Evolutionary conservation across 768 basidiomycete species (phyloP).

Genomic region (Nevesoporus exiguus): DNA sequence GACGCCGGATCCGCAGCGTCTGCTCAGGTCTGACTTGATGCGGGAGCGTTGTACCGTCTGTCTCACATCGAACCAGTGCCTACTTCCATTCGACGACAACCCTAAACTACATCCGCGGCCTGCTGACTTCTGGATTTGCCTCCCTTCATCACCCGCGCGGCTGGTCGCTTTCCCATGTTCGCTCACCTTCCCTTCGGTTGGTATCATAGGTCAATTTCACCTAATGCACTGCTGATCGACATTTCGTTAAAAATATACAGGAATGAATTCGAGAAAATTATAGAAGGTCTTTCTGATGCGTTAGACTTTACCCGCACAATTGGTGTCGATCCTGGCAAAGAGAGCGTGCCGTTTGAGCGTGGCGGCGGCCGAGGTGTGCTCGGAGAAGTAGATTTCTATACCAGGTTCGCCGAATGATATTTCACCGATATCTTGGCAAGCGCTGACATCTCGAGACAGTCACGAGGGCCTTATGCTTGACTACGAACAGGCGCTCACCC

Average conservation of each 20-base stretch:
- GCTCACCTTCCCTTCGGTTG: slow-evolving; percentile 71
- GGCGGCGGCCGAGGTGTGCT: slow-evolving; percentile 70
- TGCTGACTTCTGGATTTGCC: slow-evolving; percentile 91
- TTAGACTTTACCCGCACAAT: slow-evolving; percentile 92
- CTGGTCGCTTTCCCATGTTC: slow-evolving; percentile 92
- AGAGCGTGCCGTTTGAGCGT: slow-evolving; percentile 54
- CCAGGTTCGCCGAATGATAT: slow-evolving; percentile 50
- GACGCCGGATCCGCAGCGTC: slow-evolving; percentile 84
- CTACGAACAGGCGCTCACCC: slow-evolving; percentile 90
- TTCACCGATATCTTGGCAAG: background rate
- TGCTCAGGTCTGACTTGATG: slow-evolving; percentile 54
- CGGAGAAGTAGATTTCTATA: slow-evolving; percentile 92
- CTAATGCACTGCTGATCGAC: slow-evolving; percentile 14
- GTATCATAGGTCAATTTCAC: slow-evolving; percentile 16
- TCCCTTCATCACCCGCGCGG: slow-evolving; percentile 86
- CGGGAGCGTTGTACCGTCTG: background rate
- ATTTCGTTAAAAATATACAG: slow-evolving; percentile 35
- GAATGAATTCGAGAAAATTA: slow-evolving; percentile 80
- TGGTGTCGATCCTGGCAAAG: slow-evolving; percentile 57
- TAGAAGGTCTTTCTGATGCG: slow-evolving; percentile 82
- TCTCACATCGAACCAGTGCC: slow-evolving; percentile 49
- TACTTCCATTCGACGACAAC: slow-evolving; percentile 97
- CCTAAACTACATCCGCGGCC: slow-evolving; percentile 84
- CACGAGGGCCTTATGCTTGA: slow-evolving; percentile 92
- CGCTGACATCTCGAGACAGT: slow-evolving; percentile 35